A percentile compares a stretch with the other conserved stretches of the same genome.
phyloP scores from a whole-genome alignment of 441 rosid species.

The Populus hybrid region DNA sequence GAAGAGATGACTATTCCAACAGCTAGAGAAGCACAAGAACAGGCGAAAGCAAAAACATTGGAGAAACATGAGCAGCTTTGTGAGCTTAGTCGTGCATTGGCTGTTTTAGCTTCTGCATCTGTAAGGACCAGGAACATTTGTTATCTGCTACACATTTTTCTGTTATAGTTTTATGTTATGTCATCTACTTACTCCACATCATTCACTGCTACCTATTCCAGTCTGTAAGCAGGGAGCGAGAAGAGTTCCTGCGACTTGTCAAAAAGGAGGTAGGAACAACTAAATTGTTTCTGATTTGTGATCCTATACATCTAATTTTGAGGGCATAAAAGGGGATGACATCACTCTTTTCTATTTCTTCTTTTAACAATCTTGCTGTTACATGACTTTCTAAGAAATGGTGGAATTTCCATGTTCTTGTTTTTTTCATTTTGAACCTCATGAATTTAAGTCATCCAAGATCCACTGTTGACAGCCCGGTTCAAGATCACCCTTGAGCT shows the following conservation, averaged over 20 bases:
- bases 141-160: not conserved
- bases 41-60: constrained; percentile 66
- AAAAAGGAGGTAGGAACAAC: constrained; percentile 66
- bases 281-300: not conserved
- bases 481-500: not conserved
- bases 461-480: too few species aligned
- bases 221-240: constrained; percentile 94
- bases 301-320: not conserved
- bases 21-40: constrained; percentile 75
- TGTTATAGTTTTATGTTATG: not conserved
- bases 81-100: constrained; percentile 85
- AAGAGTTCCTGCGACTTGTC: constrained; percentile 81
- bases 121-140: constrained; percentile 42
- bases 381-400: not conserved
- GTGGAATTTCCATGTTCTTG: not conserved
- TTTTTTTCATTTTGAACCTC: not conserved
- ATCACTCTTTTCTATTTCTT: not conserved
- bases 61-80: constrained; percentile 85
- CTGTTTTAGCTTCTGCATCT: constrained; percentile 92
- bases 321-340: not conserved
- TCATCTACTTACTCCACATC: constrained; percentile 11
- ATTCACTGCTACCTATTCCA: constrained; percentile 33
- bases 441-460: too few species aligned
- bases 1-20: constrained; percentile 68
- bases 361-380: constrained; percentile 1